Conservation (phyloP, 129 eudicot species). For the Tagetes patula region DNA sequence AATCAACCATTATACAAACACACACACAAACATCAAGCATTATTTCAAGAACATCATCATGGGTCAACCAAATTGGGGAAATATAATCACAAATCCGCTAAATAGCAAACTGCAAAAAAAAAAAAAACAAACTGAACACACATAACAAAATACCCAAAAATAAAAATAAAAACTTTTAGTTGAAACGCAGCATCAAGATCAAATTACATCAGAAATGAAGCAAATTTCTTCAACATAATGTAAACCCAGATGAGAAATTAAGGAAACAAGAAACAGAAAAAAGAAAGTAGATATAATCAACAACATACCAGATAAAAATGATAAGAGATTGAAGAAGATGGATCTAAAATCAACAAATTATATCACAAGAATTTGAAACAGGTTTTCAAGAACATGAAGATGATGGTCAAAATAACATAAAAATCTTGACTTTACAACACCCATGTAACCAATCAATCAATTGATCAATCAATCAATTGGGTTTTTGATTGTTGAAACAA, state of each 20-base stretch:
- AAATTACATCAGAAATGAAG: neutral
- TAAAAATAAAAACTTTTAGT: neutral
- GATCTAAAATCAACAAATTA: slow-evolving; percentile 18
- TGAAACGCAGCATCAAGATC: neutral
- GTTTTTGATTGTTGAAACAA: slow-evolving; percentile 23
- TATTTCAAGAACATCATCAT: slow-evolving; percentile 22
- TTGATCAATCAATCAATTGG: slow-evolving; percentile 12
- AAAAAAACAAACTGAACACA: neutral
- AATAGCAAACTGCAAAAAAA: slow-evolving; percentile 11
- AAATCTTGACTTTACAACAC: neutral
- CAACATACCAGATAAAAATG: slow-evolving; percentile 25
- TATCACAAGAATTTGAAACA: too few species aligned
- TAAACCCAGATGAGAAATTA: slow-evolving; percentile 20
- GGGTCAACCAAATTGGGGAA: neutral
- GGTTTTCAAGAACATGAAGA: neutral
- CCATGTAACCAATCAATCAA: neutral
- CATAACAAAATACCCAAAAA: slow-evolving; percentile 16
- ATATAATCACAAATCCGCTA: slow-evolving; percentile 2
- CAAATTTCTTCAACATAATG: slow-evolving; percentile 3
- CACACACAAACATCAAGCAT: slow-evolving; percentile 21
- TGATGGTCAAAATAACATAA: slow-evolving; percentile 7
- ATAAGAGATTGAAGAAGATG: slow-evolving; percentile 14
- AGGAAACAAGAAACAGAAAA: slow-evolving; percentile 4
- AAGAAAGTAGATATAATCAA: slow-evolving; percentile 6
- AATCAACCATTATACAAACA: slow-evolving; percentile 10